These are phyloP conservation scores for Rhodocollybia butyracea DNA, from an alignment of 768 basidiomycete species.

Conservation along the genomic window DNA sequence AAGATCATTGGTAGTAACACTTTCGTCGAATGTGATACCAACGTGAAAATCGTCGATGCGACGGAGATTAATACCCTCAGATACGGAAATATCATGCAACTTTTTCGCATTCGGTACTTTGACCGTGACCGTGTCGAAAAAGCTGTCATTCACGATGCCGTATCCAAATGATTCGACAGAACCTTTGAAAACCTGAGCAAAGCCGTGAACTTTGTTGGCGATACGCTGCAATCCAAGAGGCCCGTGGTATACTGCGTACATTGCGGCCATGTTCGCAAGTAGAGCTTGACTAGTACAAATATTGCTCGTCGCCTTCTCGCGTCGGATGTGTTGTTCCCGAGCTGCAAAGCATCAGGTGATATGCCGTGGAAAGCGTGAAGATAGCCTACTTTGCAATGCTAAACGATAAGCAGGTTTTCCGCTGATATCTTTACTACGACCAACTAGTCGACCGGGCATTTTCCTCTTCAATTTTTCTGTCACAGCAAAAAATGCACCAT, in stretches of 20 bases:
- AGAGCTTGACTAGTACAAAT: slow-evolving; percentile 98
- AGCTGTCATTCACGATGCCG: slow-evolving; percentile 63
- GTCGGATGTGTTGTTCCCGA: slow-evolving; percentile 94
- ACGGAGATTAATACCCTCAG: slow-evolving; percentile 81
- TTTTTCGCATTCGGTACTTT: slow-evolving; percentile 57
- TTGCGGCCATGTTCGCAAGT: slow-evolving; percentile 98
- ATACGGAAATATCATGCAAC: slow-evolving; percentile 66
- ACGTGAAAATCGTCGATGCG: slow-evolving; percentile 69
- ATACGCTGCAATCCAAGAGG: slow-evolving; percentile 82
- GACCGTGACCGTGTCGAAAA: slow-evolving; percentile 91
- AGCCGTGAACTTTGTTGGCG: slow-evolving; percentile 85
- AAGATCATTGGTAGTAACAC: slow-evolving; percentile 72
- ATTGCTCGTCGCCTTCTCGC: slow-evolving; percentile 97
- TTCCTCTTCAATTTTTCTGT: slow-evolving; percentile 91
- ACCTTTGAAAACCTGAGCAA: slow-evolving; percentile 73
- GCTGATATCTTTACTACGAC: slow-evolving; percentile 78
- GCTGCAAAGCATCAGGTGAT: slow-evolving; percentile 41
- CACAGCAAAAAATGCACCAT: slow-evolving; percentile 96
- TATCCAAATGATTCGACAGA: slow-evolving; percentile 73
- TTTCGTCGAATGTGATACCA: slow-evolving; percentile 93
- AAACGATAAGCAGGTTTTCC: slow-evolving; percentile 90
- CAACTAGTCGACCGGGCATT: slow-evolving; percentile 98
- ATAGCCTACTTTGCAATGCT: slow-evolving; percentile 83
- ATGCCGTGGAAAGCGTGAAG: not conserved
- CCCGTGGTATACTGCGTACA: slow-evolving; percentile 98